Base-by-base conservation (phyloP, 2,329 filamentous ascomycete species). In the Talaromyces pinophilus region DNA sequence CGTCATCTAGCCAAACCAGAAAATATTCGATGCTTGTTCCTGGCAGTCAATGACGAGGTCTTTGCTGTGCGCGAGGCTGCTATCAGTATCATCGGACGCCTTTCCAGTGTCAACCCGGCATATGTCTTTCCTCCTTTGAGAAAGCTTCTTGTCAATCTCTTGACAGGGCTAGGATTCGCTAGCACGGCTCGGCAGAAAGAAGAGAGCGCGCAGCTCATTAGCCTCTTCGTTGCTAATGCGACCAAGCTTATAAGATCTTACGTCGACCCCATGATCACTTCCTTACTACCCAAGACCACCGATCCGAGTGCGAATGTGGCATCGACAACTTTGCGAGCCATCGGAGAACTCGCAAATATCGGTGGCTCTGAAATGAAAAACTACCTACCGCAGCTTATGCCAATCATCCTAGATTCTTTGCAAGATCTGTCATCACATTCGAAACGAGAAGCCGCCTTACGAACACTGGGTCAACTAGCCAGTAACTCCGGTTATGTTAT, bases 401-500 rank as follows among this genome's bases (percentile, higher is more conserved):
- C 92, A 0, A 90, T 98, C 68, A 96, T 99, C 72, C 89, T 99
- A 67, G 91, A 95, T 68, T 93, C 94, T 33, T 83, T 99, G 62
- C 94, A 99, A 78, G 95, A 99, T 75, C 90, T 98, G 72, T 93
- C 92, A 70, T 97, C 94, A 3, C 90, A 92, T 57, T 85, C 88
- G 55, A 98, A 98, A 80, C 89, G 95, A 64, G 93, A 97, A 77
- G 92, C 96, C 5, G 94, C 95, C 2, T 83, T 99, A 38, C 91
- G 92, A 70, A 95, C 95, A 0, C 84, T 99, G 0, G 94, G 94
- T 22, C 93, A 98, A 75, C 82, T 99, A 64, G 93, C 95, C 5
- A 96, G 93, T 74, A 98, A 97, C 78, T 95, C 93, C 13, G 95
- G 96, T 71, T 99, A 99, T 80, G 96, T 99, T 62, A 98, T 99